Evolutionary conservation across 768 basidiomycete genomes (phyloP), one percentile per base, ranked within the genome.

Genomic region (Artomyces pyxidatus): DNA sequence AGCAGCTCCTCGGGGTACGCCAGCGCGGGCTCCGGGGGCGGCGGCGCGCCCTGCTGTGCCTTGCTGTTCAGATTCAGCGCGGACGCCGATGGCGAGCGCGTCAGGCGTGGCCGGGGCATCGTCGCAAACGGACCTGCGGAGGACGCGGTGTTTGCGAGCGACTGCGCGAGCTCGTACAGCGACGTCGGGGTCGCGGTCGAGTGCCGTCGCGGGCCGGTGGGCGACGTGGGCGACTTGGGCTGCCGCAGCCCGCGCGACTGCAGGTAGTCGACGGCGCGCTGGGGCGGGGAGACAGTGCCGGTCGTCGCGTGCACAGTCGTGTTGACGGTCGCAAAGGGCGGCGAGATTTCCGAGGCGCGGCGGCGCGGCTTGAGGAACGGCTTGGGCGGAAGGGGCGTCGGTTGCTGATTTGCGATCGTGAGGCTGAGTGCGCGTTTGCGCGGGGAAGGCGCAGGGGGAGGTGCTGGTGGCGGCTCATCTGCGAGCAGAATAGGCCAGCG

Each of bases 401-500:
- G 19, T 35, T 12, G 17, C n/a, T 23, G 37, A 6, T 6, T 28
- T n/a, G 21, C 17, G 25, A 47, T 37, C 17, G 43, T 54, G 11
- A 58, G 40, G 50, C 57, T 58, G 25, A 22, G 43, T 1, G 55
- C 49, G 25, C 57, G 57, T 42, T 52, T 58, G 27, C 58, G 58
- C 19, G 53, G 55, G 7, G 55, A 56, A 3, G 58, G 54, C n/a
- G 43, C 17, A 6, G 47, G 39, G 32, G 21, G n/a, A 5, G 26
- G 35, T 32, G 29, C 45, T 16, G 26, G 51, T 11, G 45, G 51
- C 16, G 43, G 21, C 4, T 42, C 42, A 16, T 57, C 45, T n/a
- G 28, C 23, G 66, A 83, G 67, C 43, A 88, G 76, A 38, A 94
- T 69, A 0, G 95, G 96, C 74, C 85, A 98, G n/a, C 93, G 81